Evolutionary conservation across 192 early-diverging fungal species (phyloP), one percentile per base, ranked within the genome.

Genomic region (Ambispora gerdemannii): DNA sequence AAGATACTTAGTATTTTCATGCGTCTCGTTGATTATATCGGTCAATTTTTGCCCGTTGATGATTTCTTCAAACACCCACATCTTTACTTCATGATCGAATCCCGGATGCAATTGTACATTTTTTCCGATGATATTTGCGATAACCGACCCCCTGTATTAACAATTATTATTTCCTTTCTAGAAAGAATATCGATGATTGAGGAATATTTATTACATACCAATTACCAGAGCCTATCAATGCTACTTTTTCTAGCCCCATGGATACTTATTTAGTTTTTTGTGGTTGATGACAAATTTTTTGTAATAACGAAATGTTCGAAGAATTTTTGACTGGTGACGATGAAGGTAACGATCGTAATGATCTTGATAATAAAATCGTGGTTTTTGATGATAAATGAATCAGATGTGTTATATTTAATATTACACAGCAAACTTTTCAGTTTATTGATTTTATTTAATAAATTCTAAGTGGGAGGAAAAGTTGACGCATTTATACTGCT

Each of bases 1-100:
- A 30, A 99, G 83, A 69, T 93, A 91, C 73, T 92, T 92, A 70
- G 88, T 88, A 76, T 97, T 98, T 79, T 93, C 95, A 79, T 97
- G 95, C 63, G 84, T 76, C 22, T 83, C 88, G 85, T 98, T 98
- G 81, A 98, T 97, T 72, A 97, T 89, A 13, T 97, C 91, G 15
- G 95, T 93, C 33, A 98, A 84, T 43, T 91, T 91, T 64, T 88
- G 74, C 43, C 91, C 93, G 52, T 94, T 78, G 43, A 95, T 80
- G 30, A 71, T 82, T 77, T 98, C 97, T 77, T 98, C 95, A 81
- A 89, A 95, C 20, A 98, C 97, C 94, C 95, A 98, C 89, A 95
- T 93, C 59, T 86, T 87, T 63, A 96, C 93, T 43, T 88, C 81
- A 28, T 76, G 67, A 79, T 95, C 90, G 81, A 94, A 96, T 50